Evolutionary conservation across 306 rosid species (phyloP).

Genomic region (Quercus berberidifolia): DNA sequence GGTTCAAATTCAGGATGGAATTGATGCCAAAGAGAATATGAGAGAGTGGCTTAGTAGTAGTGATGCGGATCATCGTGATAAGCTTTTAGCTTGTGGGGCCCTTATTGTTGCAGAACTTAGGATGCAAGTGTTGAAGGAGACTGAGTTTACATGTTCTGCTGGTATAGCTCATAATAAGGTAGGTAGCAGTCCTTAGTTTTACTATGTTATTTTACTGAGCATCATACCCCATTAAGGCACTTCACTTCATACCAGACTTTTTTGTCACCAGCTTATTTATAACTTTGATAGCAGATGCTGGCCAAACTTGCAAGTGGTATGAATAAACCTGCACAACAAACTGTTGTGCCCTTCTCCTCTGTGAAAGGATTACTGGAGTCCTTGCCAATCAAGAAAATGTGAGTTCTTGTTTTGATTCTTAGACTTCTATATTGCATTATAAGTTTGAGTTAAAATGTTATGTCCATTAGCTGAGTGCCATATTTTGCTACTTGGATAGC

Average conservation of each 20-base stretch:
- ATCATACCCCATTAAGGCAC: neutral
- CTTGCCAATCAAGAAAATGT: conserved; percentile 95
- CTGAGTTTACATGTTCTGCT: conserved; percentile 95
- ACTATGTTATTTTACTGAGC: neutral
- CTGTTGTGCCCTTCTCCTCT: conserved; percentile 82
- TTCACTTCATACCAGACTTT: neutral
- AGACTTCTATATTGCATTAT: neutral
- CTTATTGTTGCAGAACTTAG: conserved; percentile 84
- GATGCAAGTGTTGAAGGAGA: conserved; percentile 82
- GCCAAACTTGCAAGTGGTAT: conserved; percentile 93
- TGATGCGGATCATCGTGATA: conserved; percentile 69
- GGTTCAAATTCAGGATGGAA: conserved; percentile 51
- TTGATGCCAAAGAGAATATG: conserved; percentile 52
- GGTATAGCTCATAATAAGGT: conserved; percentile 99
- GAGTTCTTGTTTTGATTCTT: conserved; percentile 14
- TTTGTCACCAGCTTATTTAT: conserved; percentile 9
- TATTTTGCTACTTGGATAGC: neutral
- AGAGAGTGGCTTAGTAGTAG: conserved; percentile 68
- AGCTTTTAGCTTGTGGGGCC: conserved; percentile 90
- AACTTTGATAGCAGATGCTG: conserved; percentile 63
- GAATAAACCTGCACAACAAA: conserved; percentile 98
- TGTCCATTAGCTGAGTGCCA: neutral
- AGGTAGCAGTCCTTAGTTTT: conserved; percentile 15
- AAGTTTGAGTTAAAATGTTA: neutral
- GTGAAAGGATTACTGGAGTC: conserved; percentile 77